Evolutionary conservation across 2,329 filamentous ascomycete species (phyloP), one percentile per base, ranked within the genome.

Genomic region (Colletotrichum truncatum): DNA sequence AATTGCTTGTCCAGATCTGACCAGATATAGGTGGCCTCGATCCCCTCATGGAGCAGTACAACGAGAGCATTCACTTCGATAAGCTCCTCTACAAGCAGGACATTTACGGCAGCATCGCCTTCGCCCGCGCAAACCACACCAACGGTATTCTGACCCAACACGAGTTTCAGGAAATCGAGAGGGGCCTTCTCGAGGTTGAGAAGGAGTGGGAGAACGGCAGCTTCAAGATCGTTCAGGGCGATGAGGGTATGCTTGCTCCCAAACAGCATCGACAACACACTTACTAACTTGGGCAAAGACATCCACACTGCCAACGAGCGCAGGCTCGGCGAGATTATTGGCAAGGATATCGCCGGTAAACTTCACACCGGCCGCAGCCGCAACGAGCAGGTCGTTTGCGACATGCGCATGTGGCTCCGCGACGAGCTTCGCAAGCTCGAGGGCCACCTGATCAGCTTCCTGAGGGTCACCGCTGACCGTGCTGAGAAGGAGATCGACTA

Each of bases 11-110:
- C 12, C 8, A 7, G 9, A 39, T 12, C 75, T 79, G 55, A 76
- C 68, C 67, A 18, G 41, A 14, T 48, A 62, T 72, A 92, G 92
- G 93, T 82, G 91, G 87, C 71, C 88, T 95, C 70, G 93, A 97
- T 79, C 92, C 93, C 57, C 86, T 97, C 55, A 97, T 97, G 93
- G 85, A 89, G 67, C 85, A 91, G 70, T 97, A 95, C 84, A 97
- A 97, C 77, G 89, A 90, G 72, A 91, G 87, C 57, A 91, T 97
- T 71, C 88, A 87, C 75, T 94, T 91, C 78, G 93, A 97, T 78
- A 88, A 89, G 70, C 84, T 85, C 56, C 89, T 97, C 72, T 93
- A 93, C 81, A 88, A 89, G 66, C 87, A 96, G 76, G 93, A 97
- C 73, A 94, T 97, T 71, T 85, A 86, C 10, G 93, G 93, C 70